Conservation (phyloP, 2,329 filamentous ascomycete species). For the Fusarium sp. region DNA sequence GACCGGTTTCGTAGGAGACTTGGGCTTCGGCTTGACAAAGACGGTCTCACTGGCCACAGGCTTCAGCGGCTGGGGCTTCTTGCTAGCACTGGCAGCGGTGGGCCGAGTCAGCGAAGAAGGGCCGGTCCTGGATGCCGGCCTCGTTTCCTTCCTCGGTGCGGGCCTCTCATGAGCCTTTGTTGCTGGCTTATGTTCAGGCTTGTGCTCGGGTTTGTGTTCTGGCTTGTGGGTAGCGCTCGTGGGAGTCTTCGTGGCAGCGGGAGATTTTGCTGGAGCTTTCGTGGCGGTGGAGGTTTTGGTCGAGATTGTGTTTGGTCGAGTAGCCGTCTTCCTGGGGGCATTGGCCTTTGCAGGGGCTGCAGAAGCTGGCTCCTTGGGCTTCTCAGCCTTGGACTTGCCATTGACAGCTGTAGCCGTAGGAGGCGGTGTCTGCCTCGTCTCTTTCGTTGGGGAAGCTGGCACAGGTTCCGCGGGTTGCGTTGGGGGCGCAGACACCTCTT, state of each 20-base stretch:
- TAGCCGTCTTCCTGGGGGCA: conserved; percentile 32
- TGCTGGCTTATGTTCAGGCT: conserved; percentile 44
- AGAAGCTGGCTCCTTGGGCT: conserved; percentile 36
- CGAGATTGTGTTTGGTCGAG: conserved; percentile 40
- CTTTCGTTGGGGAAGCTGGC: conserved; percentile 28
- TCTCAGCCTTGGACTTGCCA: conserved; percentile 40
- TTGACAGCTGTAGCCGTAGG: conserved; percentile 25
- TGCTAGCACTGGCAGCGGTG: conserved; percentile 49
- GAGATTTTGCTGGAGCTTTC: conserved; percentile 35
- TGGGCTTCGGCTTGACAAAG: conserved; percentile 70
- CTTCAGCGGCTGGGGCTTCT: conserved; percentile 59
- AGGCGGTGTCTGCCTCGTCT: conserved; percentile 17
- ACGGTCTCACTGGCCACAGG: conserved; percentile 54
- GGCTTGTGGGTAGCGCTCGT: conserved; percentile 39
- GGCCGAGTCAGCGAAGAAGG: conserved; percentile 44
- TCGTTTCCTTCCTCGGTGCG: conserved; percentile 50
- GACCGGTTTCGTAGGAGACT: conserved; percentile 77
- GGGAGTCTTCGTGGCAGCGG: conserved; percentile 39
- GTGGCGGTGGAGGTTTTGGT: conserved; percentile 37
- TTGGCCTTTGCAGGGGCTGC: conserved; percentile 22
- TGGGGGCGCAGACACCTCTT: conserved; percentile 49
- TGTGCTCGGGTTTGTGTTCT: conserved; percentile 45
- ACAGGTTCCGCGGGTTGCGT: conserved; percentile 22
- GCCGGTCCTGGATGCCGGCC: conserved; percentile 40
- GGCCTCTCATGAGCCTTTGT: conserved; percentile 43